Base-by-base conservation (phyloP, 371 early-diverging fungal genomes). In the Rhizopus stolonifer region DNA sequence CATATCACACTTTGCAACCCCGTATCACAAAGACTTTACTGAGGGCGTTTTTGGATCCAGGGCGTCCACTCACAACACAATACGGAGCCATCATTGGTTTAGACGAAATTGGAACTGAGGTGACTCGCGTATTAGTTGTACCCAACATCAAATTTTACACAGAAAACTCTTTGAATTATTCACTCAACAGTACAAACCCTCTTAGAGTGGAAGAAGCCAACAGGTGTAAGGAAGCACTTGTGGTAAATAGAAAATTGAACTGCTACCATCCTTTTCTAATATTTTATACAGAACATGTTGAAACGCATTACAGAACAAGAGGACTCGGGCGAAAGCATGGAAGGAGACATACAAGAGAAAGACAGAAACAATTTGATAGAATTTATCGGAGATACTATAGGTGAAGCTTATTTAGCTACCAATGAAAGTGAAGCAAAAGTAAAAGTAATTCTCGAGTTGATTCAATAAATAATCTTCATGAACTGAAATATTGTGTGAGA, bases 51-150 rank as follows among this genome's bases (percentile, higher is more conserved):
- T 61, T 96, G 39, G 99, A 96, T 58, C 91, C 93, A 13, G 65
- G 70, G 7, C 91, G 92, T 49, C 84, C 91, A 1, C 62, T 89
- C 14, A 79, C 88, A 6, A 90, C 95, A 4, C 86, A 89, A 45
- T 97, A 92, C 64, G 99, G 99, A 15, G 93, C 95, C 0, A 84
- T 96, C 13, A 70, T 85, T 7, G 96, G 93, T 0, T 63, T 97
- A 22, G 72, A 84, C 18, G 71, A 77, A 8, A 79, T 97, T 17
- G 95, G 96, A 0, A 62, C 74, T n/a, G 88, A 90, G 64, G 90
- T 89, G 3, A 82, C 90, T 49, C 75, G 82, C 34, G 77, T 86
- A 1, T 65, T 94, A 32, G 48, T 96, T 3, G 64, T 88, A 13
- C 95, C 95, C 2, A 92, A 95, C 56, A 65, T 88, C 50, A 80